Base-by-base conservation (phyloP, 768 basidiomycete genomes). In the Russula compacta region DNA sequence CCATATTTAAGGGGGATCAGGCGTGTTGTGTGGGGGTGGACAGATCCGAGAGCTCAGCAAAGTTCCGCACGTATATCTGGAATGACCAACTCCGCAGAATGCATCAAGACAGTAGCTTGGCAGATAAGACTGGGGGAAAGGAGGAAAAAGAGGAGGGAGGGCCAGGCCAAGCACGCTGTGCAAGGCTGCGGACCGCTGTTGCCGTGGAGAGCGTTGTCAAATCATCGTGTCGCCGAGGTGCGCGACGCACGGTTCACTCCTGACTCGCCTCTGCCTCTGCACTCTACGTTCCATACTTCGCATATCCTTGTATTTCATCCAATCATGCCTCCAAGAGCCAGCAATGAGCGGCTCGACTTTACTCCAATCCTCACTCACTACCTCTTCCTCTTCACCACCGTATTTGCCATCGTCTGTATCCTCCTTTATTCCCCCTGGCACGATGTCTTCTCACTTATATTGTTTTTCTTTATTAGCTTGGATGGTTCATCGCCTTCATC, bases 301-400 rank as follows among this genome's bases (percentile, higher is more conserved):
- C 9, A 55, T 12, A 33, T 1, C 0, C 12, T 56, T 35, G 14
- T 19, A 17, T 11, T 14, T 10, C 2, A 5, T 14, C 19, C 29
- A 50, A 46, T 11, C 42, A 80, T 80, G 79, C 74, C 79, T 56
- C 79, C 79, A 44, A 72, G 81, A 67, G 78, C 77, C 61, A 79
- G 75, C 71, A 66, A 64, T 35, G 80, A 83, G 61, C 81, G 88
- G n/a, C 81, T 89, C 66, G 90, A 93, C 74, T 89, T 93, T 59
- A 90, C 87, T 1, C 92, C 90, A 63, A 88, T 95, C 64, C 79
- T 92, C 59, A 90, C 91, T 17, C 92, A 95, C 71, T 93, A 95
- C 70, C 80, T 95, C 70, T 94, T 95, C 71, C 79, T 95, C 32
- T 86, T 91, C 70, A 95, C 94, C 1, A 86, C 86, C 61, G 81